These are phyloP conservation scores for Geranomyces variabilis DNA, from an alignment of 192 early-diverging fungal genomes.

Conservation along the genomic window DNA sequence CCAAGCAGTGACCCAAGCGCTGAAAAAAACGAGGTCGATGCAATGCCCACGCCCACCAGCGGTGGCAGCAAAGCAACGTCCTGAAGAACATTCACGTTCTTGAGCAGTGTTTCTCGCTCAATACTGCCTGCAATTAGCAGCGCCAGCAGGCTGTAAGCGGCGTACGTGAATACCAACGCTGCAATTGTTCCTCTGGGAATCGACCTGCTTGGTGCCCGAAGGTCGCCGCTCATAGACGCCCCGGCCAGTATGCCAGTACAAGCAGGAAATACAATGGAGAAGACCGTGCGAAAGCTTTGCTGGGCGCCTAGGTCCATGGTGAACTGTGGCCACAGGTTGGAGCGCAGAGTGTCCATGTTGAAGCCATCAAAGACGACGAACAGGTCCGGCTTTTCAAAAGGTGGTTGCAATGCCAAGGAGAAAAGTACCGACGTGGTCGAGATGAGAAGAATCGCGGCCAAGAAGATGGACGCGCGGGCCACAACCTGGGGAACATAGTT, in stretches of 20 bases:
- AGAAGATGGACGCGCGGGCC: constrained; percentile 20
- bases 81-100: constrained; percentile 20
- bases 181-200: constrained; percentile 21
- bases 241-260: constrained; percentile 32
- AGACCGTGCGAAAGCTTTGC: constrained; percentile 27
- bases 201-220: constrained; percentile 10
- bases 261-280: constrained; percentile 30
- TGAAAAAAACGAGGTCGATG: constrained; percentile 28
- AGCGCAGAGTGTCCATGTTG: constrained; percentile 12
- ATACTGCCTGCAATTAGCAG: constrained; percentile 24
- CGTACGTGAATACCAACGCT: constrained; percentile 22
- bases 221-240: constrained; percentile 30
- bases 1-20: constrained; percentile 26
- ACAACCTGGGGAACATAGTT: constrained; percentile 18
- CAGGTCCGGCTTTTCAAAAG: constrained; percentile 4
- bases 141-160: constrained; percentile 18
- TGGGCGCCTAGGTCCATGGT: constrained; percentile 18
- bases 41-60: constrained; percentile 26
- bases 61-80: constrained; percentile 17
- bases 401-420: constrained; percentile 6
- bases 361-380: constrained; percentile 15
- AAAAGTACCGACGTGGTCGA: constrained; percentile 14
- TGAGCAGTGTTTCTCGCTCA: constrained; percentile 1
- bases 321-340: constrained; percentile 24
- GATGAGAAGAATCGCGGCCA: constrained; percentile 18